Evolutionary conservation across 345 rosid genomes (phyloP).

Genomic region (Microthlaspi erraticum): DNA sequence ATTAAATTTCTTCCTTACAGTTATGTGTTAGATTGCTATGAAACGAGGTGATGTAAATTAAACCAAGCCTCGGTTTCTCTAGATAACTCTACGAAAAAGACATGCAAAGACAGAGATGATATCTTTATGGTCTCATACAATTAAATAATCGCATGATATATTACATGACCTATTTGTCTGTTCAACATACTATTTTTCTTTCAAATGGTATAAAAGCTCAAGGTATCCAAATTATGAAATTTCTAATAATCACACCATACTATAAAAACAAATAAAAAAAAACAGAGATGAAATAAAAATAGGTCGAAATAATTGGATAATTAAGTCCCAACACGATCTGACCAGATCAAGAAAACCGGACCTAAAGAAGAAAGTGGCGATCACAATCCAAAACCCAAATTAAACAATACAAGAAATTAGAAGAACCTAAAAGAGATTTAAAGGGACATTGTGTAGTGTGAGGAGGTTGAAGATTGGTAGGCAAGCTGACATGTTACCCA

Average conservation of each 20-base stretch:
- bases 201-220: neutral
- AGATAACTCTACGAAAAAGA: conserved; percentile 20
- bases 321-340: conserved; percentile 36
- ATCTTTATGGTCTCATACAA: conserved; percentile 28
- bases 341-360: conserved; percentile 40
- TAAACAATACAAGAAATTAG: conserved; percentile 25
- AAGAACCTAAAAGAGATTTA: conserved; percentile 49
- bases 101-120: conserved; percentile 30
- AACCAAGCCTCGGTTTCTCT: conserved; percentile 6
- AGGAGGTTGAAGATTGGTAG: conserved; percentile 52
- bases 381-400: conserved; percentile 45
- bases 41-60: neutral
- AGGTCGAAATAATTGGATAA: conserved; percentile 28
- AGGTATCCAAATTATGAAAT: neutral
- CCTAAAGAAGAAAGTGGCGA: conserved; percentile 56
- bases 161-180: conserved; percentile 18
- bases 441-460: conserved; percentile 36
- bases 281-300: conserved; percentile 8
- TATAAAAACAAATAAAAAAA: neutral
- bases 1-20: neutral
- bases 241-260: neutral
- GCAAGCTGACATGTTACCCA: conserved; percentile 80
- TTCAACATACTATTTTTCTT: neutral
- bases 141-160: neutral
- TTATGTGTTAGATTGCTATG: conserved; percentile 5